Percentiles rank a stretch among this genome's conserved stretches.
phyloP scores from a whole-genome alignment of 2,329 filamentous ascomycete genomes.

The Cercospora sp. region DNA sequence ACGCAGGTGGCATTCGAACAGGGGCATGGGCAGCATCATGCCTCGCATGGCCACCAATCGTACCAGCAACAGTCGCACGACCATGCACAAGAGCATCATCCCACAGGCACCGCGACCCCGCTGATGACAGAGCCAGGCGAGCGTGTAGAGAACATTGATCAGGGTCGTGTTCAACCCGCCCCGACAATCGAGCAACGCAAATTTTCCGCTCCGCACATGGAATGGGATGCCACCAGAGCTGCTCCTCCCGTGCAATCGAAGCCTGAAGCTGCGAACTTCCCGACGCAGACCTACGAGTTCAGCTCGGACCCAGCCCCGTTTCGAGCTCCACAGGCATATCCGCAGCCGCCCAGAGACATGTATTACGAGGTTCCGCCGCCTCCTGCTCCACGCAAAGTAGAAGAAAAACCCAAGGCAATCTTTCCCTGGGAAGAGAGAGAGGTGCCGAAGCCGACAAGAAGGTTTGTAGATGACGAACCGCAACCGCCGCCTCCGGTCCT shows the following conservation, averaged over 20 bases:
- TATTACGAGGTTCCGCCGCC: conserved; percentile 75
- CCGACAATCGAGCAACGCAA: conserved; percentile 51
- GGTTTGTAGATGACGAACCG: conserved; percentile 61
- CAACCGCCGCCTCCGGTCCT: conserved; percentile 25
- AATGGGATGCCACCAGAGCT: conserved; percentile 65
- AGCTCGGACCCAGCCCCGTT: conserved; percentile 74
- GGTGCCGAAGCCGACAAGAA: conserved; percentile 63
- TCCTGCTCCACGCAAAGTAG: conserved; percentile 52
- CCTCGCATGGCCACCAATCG: conserved; percentile 11
- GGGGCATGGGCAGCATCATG: conserved; percentile 4
- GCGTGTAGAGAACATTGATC: conserved; percentile 46
- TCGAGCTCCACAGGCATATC: conserved; percentile 72
- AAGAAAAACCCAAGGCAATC: conserved; percentile 62
- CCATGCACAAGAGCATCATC: conserved; percentile 11
- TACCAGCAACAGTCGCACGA: conserved; percentile 15
- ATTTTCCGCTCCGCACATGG: conserved; percentile 59
- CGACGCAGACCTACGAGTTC: conserved; percentile 77
- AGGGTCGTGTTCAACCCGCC: conserved; percentile 46
- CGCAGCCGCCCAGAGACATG: conserved; percentile 83
- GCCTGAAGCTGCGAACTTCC: conserved; percentile 85
- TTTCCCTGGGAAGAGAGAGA: conserved; percentile 87
- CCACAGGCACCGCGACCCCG: conserved; percentile 20
- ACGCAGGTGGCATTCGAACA: background rate
- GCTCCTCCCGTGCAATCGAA: conserved; percentile 64
- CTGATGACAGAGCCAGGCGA: conserved; percentile 48